Conservation (phyloP, 495 filamentous ascomycete species). For the Polyplosphaeria fusca region DNA sequence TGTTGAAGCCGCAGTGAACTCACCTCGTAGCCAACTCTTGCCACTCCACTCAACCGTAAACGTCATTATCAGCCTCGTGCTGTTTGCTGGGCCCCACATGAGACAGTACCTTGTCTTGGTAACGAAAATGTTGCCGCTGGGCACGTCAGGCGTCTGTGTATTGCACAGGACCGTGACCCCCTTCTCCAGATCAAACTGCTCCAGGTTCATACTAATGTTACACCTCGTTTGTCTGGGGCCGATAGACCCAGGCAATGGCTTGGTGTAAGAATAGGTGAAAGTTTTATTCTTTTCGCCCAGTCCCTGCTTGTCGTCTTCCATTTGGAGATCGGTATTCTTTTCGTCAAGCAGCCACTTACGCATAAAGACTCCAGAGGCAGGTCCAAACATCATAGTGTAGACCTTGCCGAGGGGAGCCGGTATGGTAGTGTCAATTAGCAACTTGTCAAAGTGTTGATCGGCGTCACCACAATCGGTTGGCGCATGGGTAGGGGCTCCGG, state of each 20-base stretch:
- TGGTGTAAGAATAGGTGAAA: conserved; percentile 83
- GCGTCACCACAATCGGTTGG: conserved; percentile 80
- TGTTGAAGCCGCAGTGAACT: conserved; percentile 15
- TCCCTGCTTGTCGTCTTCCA: conserved; percentile 76
- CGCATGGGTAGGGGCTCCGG: conserved; percentile 77
- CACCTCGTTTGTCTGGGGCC: conserved; percentile 96
- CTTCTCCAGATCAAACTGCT: conserved; percentile 82
- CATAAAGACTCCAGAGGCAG: conserved; percentile 73
- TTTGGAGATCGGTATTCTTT: conserved; percentile 79
- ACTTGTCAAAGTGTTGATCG: conserved; percentile 75
- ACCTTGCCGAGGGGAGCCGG: conserved; percentile 88
- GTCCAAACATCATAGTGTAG: conserved; percentile 82
- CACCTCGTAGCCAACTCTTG: conserved; percentile 98
- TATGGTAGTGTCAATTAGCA: conserved; percentile 80
- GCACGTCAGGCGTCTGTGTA: conserved; percentile 93
- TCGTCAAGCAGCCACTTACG: conserved; percentile 83
- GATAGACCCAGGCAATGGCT: conserved; percentile 76
- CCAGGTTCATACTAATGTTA: conserved; percentile 77
- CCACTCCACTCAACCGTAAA: conserved; percentile 94
- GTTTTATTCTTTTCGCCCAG: conserved; percentile 68
- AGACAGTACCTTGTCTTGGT: conserved; percentile 94
- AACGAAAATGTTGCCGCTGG: conserved; percentile 84
- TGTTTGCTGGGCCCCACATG: conserved; percentile 81
- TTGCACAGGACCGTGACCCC: conserved; percentile 62
- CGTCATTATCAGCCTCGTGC: conserved; percentile 77